These are phyloP conservation scores for Sporothrix mexicana DNA, from an alignment of 2,329 filamentous ascomycete genomes.

Conservation along the genomic window DNA sequence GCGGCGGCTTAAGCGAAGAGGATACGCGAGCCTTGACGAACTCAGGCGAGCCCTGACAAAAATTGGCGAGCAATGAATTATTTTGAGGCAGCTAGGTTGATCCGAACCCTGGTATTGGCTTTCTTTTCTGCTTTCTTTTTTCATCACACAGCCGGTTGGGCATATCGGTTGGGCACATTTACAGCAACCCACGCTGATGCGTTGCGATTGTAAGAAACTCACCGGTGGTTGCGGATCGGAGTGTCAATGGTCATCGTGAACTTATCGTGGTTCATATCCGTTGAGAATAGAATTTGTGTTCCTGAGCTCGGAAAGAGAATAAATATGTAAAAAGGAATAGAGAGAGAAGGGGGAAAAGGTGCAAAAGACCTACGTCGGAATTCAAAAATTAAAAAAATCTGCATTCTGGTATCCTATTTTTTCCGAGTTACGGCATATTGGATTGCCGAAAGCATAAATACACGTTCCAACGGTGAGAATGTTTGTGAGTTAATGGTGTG, in stretches of 20 bases:
- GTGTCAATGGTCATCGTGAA: background rate
- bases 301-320: too few species aligned
- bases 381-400: too few species aligned
- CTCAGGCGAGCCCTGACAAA: background rate
- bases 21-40: background rate
- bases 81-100: background rate
- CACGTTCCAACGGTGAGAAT: background rate
- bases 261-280: too few species aligned
- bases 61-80: background rate
- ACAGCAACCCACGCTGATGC: background rate
- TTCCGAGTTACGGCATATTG: background rate
- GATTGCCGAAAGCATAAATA: slow-evolving; percentile 17
- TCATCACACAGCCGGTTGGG: background rate
- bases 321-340: background rate
- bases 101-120: background rate
- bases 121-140: background rate
- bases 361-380: too few species aligned
- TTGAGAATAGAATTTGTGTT: too few species aligned
- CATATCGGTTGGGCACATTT: too few species aligned
- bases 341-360: too few species aligned
- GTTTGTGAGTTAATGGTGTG: slow-evolving; percentile 9
- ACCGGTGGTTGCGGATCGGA: background rate
- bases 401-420: background rate
- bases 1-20: background rate
- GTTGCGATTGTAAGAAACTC: background rate